Evolutionary conservation across 257 asterid genomes (phyloP).

Genomic region (Verbena officinalis): DNA sequence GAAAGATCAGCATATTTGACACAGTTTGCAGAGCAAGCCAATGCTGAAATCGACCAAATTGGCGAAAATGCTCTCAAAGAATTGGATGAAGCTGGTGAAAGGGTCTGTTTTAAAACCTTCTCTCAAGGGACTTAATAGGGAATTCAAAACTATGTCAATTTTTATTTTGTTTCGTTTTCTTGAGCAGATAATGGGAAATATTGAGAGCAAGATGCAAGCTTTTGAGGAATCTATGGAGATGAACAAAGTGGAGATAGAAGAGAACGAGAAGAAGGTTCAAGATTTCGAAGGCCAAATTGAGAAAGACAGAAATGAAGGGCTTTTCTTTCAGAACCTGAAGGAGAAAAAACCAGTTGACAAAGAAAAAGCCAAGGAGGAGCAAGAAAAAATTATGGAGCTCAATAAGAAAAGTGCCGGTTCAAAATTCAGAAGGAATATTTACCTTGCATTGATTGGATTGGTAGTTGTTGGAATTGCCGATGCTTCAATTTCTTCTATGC

Average conservation of each 20-base stretch:
- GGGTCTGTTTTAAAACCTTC: slow-evolving; percentile 49
- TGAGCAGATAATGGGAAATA: slow-evolving; percentile 83
- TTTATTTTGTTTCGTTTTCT: slow-evolving; percentile 31
- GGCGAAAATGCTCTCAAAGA: slow-evolving; percentile 88
- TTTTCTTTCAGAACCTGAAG: slow-evolving; percentile 76
- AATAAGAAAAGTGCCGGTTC: slow-evolving; percentile 66
- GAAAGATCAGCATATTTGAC: slow-evolving; percentile 74
- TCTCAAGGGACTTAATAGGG: background rate
- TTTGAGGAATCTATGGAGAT: slow-evolving; percentile 81
- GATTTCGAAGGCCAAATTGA: slow-evolving; percentile 67
- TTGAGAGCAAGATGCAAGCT: slow-evolving; percentile 83
- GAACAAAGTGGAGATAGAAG: slow-evolving; percentile 68
- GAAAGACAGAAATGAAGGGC: slow-evolving; percentile 75
- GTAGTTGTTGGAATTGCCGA: slow-evolving; percentile 66
- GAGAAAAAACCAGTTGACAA: slow-evolving; percentile 53
- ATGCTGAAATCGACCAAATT: slow-evolving; percentile 74
- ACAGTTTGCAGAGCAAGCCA: slow-evolving; percentile 93
- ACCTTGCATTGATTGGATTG: slow-evolving; percentile 67
- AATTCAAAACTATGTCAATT: background rate
- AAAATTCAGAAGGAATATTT: slow-evolving; percentile 61
- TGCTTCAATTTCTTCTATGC: slow-evolving; percentile 49
- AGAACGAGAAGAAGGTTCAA: slow-evolving; percentile 55
- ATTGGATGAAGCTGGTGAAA: slow-evolving; percentile 79
- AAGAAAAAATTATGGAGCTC: slow-evolving; percentile 56
- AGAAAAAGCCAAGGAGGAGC: slow-evolving; percentile 64